Conservation (phyloP, 176 grass and related monocot genomes). For the Juncus inflexus region DNA sequence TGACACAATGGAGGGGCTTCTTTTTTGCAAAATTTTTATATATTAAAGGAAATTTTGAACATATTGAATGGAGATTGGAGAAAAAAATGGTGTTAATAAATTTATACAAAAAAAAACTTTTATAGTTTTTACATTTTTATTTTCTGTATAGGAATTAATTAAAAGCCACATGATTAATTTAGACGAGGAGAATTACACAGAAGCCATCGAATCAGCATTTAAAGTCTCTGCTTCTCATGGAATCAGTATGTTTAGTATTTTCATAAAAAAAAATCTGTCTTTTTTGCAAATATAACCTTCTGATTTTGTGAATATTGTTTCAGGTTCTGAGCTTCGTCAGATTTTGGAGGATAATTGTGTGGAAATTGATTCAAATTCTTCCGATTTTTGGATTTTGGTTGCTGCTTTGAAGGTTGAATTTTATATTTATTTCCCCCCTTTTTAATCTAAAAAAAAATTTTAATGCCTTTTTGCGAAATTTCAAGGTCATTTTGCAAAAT, state of each 20-base stretch:
- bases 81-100: too few species aligned
- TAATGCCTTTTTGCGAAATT: too few species aligned
- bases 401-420: slow-evolving; percentile 84
- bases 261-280: neutral
- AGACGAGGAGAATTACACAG: slow-evolving; percentile 97
- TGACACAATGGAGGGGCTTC: too few species aligned
- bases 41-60: too few species aligned
- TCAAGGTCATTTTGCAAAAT: too few species aligned
- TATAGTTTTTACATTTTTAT: slow-evolving; percentile 28
- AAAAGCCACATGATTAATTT: slow-evolving; percentile 79
- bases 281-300: slow-evolving; percentile 1
- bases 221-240: slow-evolving; percentile 75
- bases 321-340: slow-evolving; percentile 63
- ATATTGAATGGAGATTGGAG: too few species aligned
- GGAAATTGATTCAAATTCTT: slow-evolving; percentile 62
- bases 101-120: too few species aligned
- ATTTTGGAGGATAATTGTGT: slow-evolving; percentile 73
- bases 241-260: slow-evolving; percentile 66
- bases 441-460: too few species aligned
- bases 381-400: slow-evolving; percentile 97
- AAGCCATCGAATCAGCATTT: slow-evolving; percentile 88
- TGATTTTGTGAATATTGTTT: slow-evolving; percentile 2
- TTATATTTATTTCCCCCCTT: neutral
- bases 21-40: too few species aligned
- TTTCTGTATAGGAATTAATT: slow-evolving; percentile 64